Conservation (phyloP, 1,139 yeast genomes). For the Blastobotrys elegans region DNA sequence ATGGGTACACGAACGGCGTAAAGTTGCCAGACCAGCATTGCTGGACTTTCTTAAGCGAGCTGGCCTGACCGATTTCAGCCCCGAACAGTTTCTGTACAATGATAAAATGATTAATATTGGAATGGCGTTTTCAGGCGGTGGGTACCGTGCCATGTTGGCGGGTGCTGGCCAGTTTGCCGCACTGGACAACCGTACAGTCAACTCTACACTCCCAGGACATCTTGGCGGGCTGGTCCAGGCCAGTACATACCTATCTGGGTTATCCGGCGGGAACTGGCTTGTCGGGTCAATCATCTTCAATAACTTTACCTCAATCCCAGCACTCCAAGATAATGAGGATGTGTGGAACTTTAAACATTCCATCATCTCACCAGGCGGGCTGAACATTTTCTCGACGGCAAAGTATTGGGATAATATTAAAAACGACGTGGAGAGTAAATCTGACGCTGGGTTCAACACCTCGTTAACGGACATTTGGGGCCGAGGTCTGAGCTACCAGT, state of each 20-base stretch:
- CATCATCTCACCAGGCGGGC: slow-evolving; percentile 65
- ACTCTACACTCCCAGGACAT: slow-evolving; percentile 44
- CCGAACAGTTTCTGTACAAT: slow-evolving; percentile 42
- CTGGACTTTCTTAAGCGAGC: slow-evolving; percentile 52
- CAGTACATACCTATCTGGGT: slow-evolving; percentile 75
- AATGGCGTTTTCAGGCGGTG: slow-evolving; percentile 85
- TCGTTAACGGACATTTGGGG: slow-evolving; percentile 94
- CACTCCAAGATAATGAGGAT: slow-evolving; percentile 56
- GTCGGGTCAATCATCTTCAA: slow-evolving; percentile 81
- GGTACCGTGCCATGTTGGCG: slow-evolving; percentile 81
- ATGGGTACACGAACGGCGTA: slow-evolving; percentile 41
- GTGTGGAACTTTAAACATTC: slow-evolving; percentile 66
- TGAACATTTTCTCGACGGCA: slow-evolving; percentile 62
- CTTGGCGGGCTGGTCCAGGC: slow-evolving; percentile 79
- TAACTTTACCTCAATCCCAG: slow-evolving; percentile 73
- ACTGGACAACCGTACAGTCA: slow-evolving; percentile 61
- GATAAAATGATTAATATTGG: slow-evolving; percentile 51
- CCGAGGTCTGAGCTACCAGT: slow-evolving; percentile 74
- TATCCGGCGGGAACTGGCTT: slow-evolving; percentile 89
- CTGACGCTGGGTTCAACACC: slow-evolving; percentile 69
- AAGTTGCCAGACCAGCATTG: slow-evolving; percentile 49
- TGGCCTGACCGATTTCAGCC: slow-evolving; percentile 56
- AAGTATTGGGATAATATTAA: slow-evolving; percentile 51
- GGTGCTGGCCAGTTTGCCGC: slow-evolving; percentile 88
- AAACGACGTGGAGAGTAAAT: slow-evolving; percentile 54